Evolutionary conservation across 805 yeast genomes (phyloP).

Genomic region (Metschnikowia gelsemii): DNA sequence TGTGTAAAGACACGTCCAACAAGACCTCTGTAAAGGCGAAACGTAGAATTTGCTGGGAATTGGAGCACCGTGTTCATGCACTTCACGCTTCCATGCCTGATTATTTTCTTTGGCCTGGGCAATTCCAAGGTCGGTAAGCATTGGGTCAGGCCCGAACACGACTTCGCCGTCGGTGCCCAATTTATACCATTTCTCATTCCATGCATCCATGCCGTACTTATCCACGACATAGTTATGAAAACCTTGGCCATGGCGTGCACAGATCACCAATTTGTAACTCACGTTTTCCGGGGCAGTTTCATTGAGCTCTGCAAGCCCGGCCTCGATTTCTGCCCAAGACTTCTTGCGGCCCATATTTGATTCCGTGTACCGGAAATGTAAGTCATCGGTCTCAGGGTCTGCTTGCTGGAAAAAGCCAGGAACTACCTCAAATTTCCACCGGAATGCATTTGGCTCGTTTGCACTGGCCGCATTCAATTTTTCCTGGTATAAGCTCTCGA

Average conservation of each 20-base stretch:
- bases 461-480: constrained; percentile 4
- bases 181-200: constrained; percentile 57
- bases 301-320: constrained; percentile 37
- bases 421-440: constrained; percentile 49
- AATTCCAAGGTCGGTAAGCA: constrained; percentile 53
- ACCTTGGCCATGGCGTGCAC: constrained; percentile 73
- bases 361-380: constrained; percentile 42
- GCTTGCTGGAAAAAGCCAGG: constrained; percentile 52
- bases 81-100: constrained; percentile 43
- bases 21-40: constrained; percentile 65
- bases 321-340: constrained; percentile 40
- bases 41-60: constrained; percentile 56
- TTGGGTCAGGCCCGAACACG: constrained; percentile 61
- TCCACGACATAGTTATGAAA: constrained; percentile 57
- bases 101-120: constrained; percentile 54
- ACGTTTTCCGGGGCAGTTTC: constrained; percentile 34
- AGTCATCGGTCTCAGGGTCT: constrained; percentile 44
- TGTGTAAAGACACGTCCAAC: constrained; percentile 54
- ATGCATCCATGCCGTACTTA: constrained; percentile 54
- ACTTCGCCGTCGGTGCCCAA: constrained; percentile 54
- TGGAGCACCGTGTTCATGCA: constrained; percentile 47
- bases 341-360: constrained; percentile 46
- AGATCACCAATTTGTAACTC: constrained; percentile 47
- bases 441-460: constrained; percentile 8
- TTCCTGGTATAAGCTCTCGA: constrained; percentile 12